Conservation (phyloP, 352 stramenopile genomes). For the Globisporangium yorkense region DNA sequence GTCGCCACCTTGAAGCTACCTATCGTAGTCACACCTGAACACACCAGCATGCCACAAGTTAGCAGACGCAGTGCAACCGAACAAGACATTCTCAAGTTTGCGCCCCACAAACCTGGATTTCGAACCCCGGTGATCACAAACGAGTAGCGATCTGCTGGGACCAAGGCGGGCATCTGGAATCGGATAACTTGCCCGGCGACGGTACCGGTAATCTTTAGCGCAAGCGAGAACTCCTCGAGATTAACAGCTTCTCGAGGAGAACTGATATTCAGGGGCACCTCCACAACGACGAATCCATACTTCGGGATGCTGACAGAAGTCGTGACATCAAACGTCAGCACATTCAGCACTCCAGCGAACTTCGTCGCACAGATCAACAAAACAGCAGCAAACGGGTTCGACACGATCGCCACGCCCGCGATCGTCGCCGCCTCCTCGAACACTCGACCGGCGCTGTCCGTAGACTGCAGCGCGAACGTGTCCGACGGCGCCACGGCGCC, state of each 20-base stretch:
- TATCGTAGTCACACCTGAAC: constrained; percentile 13
- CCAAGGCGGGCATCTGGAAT: neutral
- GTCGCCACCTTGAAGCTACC: constrained; percentile 29
- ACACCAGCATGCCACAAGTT: neutral
- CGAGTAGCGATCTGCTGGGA: neutral
- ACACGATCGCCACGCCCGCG: constrained; percentile 19
- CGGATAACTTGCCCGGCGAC: neutral
- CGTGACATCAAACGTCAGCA: constrained; percentile 13
- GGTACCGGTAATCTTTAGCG: neutral
- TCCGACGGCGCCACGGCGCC: constrained; percentile 27
- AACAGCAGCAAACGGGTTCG: constrained; percentile 9
- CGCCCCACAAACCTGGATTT: constrained; percentile 6
- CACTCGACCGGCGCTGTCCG: constrained; percentile 19
- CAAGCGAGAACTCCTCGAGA: constrained; percentile 10
- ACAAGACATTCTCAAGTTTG: neutral
- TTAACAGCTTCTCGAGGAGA: constrained; percentile 4
- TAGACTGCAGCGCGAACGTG: constrained; percentile 29
- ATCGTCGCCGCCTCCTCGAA: constrained; percentile 24
- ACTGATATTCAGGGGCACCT: constrained; percentile 14
- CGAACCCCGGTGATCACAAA: constrained; percentile 5
- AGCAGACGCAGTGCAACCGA: neutral
- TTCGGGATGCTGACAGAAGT: constrained; percentile 15
- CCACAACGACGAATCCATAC: constrained; percentile 20
- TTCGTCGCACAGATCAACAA: constrained; percentile 1
- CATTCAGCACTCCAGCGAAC: constrained; percentile 19